phyloP scores from a whole-genome alignment of 2,329 filamentous ascomycete genomes.

The Pseudocercospora pini-densiflorae region DNA sequence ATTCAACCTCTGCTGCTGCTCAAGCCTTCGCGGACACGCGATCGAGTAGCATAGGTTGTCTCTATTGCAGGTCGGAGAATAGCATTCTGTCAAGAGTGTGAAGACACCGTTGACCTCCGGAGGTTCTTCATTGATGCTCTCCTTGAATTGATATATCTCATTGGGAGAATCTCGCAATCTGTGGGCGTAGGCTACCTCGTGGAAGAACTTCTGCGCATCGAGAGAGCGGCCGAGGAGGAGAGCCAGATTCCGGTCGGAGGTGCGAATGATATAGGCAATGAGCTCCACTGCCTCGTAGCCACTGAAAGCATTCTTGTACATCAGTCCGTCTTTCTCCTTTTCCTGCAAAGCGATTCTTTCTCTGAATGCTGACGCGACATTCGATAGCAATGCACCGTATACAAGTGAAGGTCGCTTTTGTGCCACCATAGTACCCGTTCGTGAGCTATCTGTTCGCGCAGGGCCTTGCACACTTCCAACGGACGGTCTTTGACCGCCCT shows the following conservation, averaged over 20 bases:
- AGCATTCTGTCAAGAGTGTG: constrained; percentile 93
- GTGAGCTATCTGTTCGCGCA: constrained; percentile 45
- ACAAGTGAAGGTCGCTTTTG: constrained; percentile 78
- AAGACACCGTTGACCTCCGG: constrained; percentile 94
- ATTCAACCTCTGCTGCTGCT: constrained; percentile 93
- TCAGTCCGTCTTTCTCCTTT: constrained; percentile 92
- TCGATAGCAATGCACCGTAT: constrained; percentile 91
- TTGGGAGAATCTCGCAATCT: constrained; percentile 89
- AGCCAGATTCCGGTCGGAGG: constrained; percentile 92
- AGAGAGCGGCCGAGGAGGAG: constrained; percentile 87
- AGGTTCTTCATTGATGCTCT: constrained; percentile 85
- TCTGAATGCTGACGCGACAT: constrained; percentile 88
- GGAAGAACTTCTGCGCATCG: constrained; percentile 98
- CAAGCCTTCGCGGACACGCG: constrained; percentile 87
- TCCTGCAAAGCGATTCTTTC: constrained; percentile 86
- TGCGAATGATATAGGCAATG: constrained; percentile 95
- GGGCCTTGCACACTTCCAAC: constrained; percentile 23
- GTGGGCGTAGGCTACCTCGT: constrained; percentile 98
- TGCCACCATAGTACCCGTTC: constrained; percentile 57
- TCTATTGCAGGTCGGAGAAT: constrained; percentile 94
- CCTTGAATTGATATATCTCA: constrained; percentile 96
- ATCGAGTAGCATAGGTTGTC: constrained; percentile 98
- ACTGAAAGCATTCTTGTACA: constrained; percentile 96
- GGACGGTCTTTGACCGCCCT: constrained; percentile 35
- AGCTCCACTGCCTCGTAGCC: constrained; percentile 95